Base-by-base conservation (phyloP, 169 alveolate species). In the Prorocentrum cordatum region DNA sequence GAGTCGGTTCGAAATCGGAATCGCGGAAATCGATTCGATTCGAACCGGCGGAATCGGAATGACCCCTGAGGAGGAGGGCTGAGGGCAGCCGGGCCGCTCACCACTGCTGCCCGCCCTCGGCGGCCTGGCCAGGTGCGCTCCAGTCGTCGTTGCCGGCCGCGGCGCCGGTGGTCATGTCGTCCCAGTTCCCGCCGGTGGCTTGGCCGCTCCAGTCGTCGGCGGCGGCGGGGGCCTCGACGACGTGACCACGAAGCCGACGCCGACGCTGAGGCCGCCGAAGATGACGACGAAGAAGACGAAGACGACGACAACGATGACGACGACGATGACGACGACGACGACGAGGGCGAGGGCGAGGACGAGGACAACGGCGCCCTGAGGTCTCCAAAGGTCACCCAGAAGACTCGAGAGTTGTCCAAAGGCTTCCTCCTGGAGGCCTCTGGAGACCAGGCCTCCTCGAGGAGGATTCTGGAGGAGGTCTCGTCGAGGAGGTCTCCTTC, bases 151-250 rank as follows among this genome's bases (percentile, higher is more conserved):
- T n/a, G 35, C 68, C 68, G n/a, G 33, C 9, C 2, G 61, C 61
- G 7, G 61, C 3, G 29, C 70, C 87, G 58, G 42, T 72, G 29
- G 87, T 77, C 87, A 77, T 77, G 87, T 77, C 87, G 62, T 77
- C 87, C 87, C 87, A 77, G 31, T 77, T 77, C 61, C 87, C 87
- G 24, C 20, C 50, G n/a, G n/a, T n/a, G n/a, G n/a, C n/a, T n/a
- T 39, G 50, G 20, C 20, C 12, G 50, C 6, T 39, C 12, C 12
- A 12, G 6, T 39, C 50, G 12, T 6, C 20, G 50, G 50, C 20
- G 6, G 50, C 50, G 20, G 6, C 50, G 50, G 50, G 20, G 50
- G 50, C 50, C 50, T 39, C 50, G 6, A 9, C 12, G 50, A 6
- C 50, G 20, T 39, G 50, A 39, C 22, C 14, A 14, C 14, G 50